These are phyloP conservation scores for Nigrospora sphaerica DNA, from an alignment of 2,329 filamentous ascomycete genomes.

Conservation along the genomic window DNA sequence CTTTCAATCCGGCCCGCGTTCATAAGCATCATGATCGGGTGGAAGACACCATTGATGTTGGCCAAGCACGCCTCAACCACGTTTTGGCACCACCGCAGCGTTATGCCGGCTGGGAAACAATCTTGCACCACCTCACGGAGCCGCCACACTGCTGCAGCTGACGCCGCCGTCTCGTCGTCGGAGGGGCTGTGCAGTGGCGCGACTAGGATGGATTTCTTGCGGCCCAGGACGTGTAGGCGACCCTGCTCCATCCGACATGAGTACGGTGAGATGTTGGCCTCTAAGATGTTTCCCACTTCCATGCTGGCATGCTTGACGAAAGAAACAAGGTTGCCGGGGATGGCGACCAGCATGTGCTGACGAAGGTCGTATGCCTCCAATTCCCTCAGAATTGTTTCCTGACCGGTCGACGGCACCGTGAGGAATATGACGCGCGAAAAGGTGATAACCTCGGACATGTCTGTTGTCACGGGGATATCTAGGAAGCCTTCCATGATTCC, in stretches of 20 bases:
- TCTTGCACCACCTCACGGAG: constrained; percentile 6
- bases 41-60: constrained; percentile 19
- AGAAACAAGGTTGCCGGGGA: constrained; percentile 16
- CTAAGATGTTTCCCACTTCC: constrained; percentile 11
- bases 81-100: constrained; percentile 16
- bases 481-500: constrained; percentile 8
- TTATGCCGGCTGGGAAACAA: constrained; percentile 9
- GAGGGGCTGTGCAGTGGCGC: constrained; percentile 1
- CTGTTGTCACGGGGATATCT: constrained; percentile 5
- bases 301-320: constrained; percentile 9
- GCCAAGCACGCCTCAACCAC: constrained; percentile 15
- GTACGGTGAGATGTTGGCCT: constrained; percentile 16
- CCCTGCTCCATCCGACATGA: constrained; percentile 14
- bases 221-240: constrained; percentile 10
- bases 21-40: constrained; percentile 18
- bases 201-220: constrained; percentile 6
- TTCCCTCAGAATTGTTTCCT: constrained; percentile 8
- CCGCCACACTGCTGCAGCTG: no score
- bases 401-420: constrained; percentile 12
- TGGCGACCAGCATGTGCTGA: constrained; percentile 12
- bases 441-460: constrained; percentile 12
- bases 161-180: no score
- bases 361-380: constrained; percentile 6
- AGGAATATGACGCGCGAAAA: constrained; percentile 14
- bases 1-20: constrained; percentile 19